Evolutionary conservation across 129 eudicot genomes (phyloP).

Genomic region (Sambucus nigra): DNA sequence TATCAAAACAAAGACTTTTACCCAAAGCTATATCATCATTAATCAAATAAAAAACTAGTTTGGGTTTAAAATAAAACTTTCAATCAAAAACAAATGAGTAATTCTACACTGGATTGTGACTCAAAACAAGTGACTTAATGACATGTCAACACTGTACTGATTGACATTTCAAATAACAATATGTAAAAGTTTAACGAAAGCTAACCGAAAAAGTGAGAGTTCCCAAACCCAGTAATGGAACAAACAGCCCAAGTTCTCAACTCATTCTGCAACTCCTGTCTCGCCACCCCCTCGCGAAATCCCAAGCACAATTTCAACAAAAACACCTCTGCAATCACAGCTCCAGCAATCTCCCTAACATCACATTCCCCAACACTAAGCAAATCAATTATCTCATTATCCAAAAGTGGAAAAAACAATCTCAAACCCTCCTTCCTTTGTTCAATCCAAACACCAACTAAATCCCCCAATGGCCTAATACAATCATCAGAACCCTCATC

Average conservation of each 20-base stretch:
- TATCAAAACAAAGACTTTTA: neutral
- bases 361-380: constrained; percentile 27
- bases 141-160: no score
- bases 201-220: constrained; percentile 42
- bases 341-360: constrained; percentile 44
- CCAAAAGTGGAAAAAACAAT: constrained; percentile 47
- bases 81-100: neutral
- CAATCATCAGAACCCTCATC: constrained; percentile 22
- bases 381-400: constrained; percentile 33
- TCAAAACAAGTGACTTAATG: no score
- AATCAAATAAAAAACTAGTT: constrained; percentile 4
- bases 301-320: constrained; percentile 47
- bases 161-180: no score
- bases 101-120: no score
- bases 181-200: neutral
- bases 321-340: constrained; percentile 48
- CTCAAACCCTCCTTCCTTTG: constrained; percentile 17
- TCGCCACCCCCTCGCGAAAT: constrained; percentile 24
- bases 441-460: constrained; percentile 47
- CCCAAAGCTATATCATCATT: neutral
- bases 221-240: constrained; percentile 49
- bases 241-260: constrained; percentile 60
- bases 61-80: neutral
- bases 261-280: constrained; percentile 38
- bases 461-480: constrained; percentile 44